Percentiles rank a stretch among this genome's conserved stretches.
Evolutionary conservation across 1,284 basidiomycete species (phyloP).

Genomic region (Meripilus lineatus): DNA sequence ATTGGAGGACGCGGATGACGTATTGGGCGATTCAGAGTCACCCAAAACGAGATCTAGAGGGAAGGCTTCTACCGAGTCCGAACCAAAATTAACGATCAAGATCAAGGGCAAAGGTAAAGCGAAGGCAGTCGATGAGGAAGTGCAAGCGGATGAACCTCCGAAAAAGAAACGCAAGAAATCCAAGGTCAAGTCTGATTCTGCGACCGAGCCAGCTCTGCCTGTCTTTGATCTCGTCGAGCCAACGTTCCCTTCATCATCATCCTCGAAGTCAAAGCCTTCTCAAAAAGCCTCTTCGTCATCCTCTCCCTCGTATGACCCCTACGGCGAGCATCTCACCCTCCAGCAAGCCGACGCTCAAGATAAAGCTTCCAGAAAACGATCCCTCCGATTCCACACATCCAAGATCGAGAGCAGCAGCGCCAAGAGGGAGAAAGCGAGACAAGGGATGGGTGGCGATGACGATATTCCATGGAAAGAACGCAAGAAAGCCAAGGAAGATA

Average conservation of each 20-base stretch:
- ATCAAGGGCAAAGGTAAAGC: constrained; percentile 22
- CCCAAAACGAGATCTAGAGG: constrained; percentile 10
- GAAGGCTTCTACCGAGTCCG: constrained; percentile 2
- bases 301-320: constrained; percentile 41
- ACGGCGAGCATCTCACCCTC: constrained; percentile 73
- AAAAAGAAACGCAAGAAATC: constrained; percentile 28
- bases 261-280: constrained; percentile 9
- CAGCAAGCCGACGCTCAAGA: constrained; percentile 72
- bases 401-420: constrained; percentile 74
- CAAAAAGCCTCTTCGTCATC: constrained; percentile 6
- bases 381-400: constrained; percentile 84
- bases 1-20: constrained; percentile 44
- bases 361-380: constrained; percentile 74
- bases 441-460: constrained; percentile 74
- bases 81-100: constrained; percentile 11
- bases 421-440: constrained; percentile 63
- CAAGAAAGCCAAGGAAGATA: constrained; percentile 52
- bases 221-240: constrained; percentile 75
- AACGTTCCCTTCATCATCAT: constrained; percentile 42
- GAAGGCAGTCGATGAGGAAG: constrained; percentile 5
- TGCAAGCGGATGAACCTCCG: constrained; percentile 20
- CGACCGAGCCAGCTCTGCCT: constrained; percentile 24
- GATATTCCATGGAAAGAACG: constrained; percentile 81
- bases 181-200: too few relatives aligned
- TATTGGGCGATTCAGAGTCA: constrained; percentile 21